phyloP scores from a whole-genome alignment of 371 early-diverging fungal species.

The Mortierella polycephala region DNA sequence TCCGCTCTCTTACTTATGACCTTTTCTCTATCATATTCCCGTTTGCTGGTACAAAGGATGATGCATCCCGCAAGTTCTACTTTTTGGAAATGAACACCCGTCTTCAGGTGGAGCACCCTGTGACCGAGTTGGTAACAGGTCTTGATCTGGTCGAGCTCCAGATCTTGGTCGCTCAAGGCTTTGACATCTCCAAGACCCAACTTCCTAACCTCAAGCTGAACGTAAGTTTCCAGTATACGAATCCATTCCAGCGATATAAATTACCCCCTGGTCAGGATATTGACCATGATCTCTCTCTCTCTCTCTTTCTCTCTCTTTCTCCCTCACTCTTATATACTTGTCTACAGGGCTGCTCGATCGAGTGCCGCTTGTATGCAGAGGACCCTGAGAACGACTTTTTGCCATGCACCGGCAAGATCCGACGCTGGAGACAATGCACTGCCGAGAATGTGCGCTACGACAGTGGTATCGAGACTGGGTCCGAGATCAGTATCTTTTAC shows the following conservation, averaged over 20 bases:
- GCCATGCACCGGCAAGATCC: constrained; percentile 56
- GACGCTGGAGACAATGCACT: constrained; percentile 54
- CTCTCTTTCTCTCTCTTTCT: constrained; percentile 8
- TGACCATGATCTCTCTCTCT: not conserved
- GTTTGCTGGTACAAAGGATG: constrained; percentile 52
- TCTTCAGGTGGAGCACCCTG: constrained; percentile 95
- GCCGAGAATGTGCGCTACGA: constrained; percentile 71
- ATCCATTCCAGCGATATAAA: not conserved
- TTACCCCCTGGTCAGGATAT: not conserved
- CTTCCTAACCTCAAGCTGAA: constrained; percentile 58
- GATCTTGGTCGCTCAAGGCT: constrained; percentile 74
- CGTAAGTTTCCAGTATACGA: constrained; percentile 18
- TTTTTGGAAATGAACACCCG: constrained; percentile 90
- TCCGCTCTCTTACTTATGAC: not conserved
- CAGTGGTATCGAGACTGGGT: constrained; percentile 76
- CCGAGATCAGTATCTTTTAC: constrained; percentile 83
- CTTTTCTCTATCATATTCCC: not conserved
- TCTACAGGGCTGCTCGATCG: constrained; percentile 81
- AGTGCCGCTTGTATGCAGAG: constrained; percentile 87
- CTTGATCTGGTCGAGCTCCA: constrained; percentile 95
- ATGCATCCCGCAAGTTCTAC: constrained; percentile 76
- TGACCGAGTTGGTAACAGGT: constrained; percentile 93
- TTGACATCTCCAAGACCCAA: constrained; percentile 48
- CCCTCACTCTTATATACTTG: no score
- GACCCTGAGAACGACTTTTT: constrained; percentile 74